Conservation (phyloP, 495 filamentous ascomycete species). For the Cercophora newfieldiana region DNA sequence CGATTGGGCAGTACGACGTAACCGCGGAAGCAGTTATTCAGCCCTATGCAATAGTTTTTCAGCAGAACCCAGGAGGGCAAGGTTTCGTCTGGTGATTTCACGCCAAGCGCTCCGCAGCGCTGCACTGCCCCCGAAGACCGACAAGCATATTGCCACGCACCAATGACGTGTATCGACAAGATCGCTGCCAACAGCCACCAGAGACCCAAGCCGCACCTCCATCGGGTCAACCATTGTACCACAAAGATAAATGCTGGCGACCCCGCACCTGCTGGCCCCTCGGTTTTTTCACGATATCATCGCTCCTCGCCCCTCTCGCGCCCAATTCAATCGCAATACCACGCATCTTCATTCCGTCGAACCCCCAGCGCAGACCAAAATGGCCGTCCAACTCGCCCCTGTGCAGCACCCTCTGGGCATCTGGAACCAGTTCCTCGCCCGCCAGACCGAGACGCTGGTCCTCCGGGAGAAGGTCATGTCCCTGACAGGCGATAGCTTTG, state of each 20-base stretch:
- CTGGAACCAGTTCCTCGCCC: constrained; percentile 50
- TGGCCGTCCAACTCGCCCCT: constrained; percentile 28
- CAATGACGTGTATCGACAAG: not conserved
- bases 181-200: not conserved
- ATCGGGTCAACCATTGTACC: not conserved
- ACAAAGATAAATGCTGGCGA: not conserved
- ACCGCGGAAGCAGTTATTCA: not conserved
- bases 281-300: not conserved
- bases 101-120: not conserved
- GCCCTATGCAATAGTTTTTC: not conserved
- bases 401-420: constrained; percentile 44
- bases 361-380: not conserved
- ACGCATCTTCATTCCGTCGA: not conserved
- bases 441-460: constrained; percentile 47
- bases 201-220: not conserved
- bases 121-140: not conserved
- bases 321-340: not conserved
- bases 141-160: not conserved
- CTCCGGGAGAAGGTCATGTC: constrained; percentile 59
- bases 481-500: constrained; percentile 53
- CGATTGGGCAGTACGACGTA: not conserved
- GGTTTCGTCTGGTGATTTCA: not conserved
- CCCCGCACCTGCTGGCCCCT: not conserved
- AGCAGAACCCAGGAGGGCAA: not conserved
- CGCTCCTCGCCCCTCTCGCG: not conserved